Evolutionary conservation across 129 eudicot species (phyloP).

Genomic region (Centella asiatica): DNA sequence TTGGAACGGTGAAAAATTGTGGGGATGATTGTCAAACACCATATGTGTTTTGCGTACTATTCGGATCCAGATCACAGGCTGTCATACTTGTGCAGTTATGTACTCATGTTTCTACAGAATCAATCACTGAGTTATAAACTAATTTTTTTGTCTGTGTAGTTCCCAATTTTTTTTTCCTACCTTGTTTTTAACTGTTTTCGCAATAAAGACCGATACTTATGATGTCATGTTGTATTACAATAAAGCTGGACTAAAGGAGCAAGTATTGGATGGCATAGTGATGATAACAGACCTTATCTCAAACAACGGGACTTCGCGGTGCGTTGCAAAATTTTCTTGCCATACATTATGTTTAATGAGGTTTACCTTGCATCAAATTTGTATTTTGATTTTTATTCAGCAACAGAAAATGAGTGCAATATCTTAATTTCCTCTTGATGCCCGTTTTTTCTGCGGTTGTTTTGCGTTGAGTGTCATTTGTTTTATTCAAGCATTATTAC

Average conservation of each 20-base stretch:
- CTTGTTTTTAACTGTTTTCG: not conserved
- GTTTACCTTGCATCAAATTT: not conserved
- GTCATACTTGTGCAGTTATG: too few relatives aligned
- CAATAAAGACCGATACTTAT: too few relatives aligned
- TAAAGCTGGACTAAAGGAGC: conserved; percentile 94
- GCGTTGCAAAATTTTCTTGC: conserved; percentile 13
- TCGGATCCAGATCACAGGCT: too few relatives aligned
- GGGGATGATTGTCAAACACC: too few relatives aligned
- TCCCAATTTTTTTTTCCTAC: too few relatives aligned
- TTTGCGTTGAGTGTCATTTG: not conserved
- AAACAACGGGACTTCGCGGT: conserved; percentile 92
- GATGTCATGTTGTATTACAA: not conserved
- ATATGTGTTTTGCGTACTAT: too few relatives aligned
- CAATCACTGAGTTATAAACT: too few relatives aligned
- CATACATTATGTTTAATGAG: not conserved
- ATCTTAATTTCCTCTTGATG: not conserved
- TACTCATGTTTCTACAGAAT: too few relatives aligned
- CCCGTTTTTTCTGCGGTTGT: not conserved
- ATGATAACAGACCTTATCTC: conserved; percentile 87
- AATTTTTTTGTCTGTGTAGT: too few relatives aligned
- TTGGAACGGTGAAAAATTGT: too few relatives aligned
- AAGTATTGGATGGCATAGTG: conserved; percentile 98
- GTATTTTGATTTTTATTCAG: not conserved
- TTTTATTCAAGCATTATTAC: not conserved
- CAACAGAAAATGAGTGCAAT: not conserved